A percentile compares a stretch with the other conserved stretches of the same genome.
Evolutionary conservation across 495 filamentous ascomycete species (phyloP).

Genomic region (Collariella sp.): DNA sequence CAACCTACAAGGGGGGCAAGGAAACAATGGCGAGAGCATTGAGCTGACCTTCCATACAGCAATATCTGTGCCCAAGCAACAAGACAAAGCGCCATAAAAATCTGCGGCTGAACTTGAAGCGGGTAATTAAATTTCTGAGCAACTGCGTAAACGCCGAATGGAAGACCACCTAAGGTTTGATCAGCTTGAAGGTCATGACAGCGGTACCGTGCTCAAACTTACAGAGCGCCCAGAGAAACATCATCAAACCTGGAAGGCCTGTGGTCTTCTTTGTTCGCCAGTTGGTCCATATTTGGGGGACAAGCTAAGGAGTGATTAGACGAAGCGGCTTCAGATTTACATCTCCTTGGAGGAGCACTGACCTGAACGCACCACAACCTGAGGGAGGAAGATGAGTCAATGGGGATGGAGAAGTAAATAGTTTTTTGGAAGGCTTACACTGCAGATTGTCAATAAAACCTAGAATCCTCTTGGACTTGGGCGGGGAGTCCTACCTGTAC

Average conservation of each 20-base stretch:
- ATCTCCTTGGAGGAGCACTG: background rate
- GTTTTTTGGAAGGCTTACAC: no score
- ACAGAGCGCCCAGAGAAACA: conserved; percentile 68
- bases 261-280: conserved; percentile 62
- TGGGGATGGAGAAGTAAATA: no score
- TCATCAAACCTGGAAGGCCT: conserved; percentile 62
- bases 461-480: background rate
- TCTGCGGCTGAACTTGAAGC: conserved; percentile 65
- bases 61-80: conserved; percentile 60
- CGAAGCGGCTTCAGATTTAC: background rate
- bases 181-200: no score
- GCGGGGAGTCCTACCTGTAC: conserved; percentile 28
- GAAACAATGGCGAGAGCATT: background rate
- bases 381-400: background rate
- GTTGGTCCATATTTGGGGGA: conserved; percentile 60
- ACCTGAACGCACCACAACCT: conserved; percentile 46
- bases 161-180: conserved; percentile 32
- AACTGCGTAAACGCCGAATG: conserved; percentile 38
- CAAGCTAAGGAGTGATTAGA: conserved; percentile 20
- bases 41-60: conserved; percentile 50
- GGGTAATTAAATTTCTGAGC: conserved; percentile 64
- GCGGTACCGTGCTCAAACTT: conserved; percentile 11
- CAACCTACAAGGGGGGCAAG: background rate
- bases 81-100: conserved; percentile 55
- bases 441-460: background rate